phyloP scores from a whole-genome alignment of 1,284 basidiomycete species.

The Austroboletus novae-zelandiae region DNA sequence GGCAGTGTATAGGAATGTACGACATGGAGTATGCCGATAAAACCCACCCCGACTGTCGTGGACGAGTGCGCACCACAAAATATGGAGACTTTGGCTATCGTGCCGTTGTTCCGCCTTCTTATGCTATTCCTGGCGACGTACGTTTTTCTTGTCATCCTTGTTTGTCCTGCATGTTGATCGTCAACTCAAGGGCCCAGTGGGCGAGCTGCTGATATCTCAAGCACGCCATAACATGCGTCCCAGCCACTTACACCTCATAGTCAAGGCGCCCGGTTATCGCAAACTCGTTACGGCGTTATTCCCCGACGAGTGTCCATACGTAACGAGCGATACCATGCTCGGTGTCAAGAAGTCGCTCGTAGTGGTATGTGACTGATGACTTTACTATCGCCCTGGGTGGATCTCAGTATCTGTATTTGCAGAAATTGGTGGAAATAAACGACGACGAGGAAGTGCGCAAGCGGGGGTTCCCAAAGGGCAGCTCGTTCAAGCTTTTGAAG shows the following conservation, averaged over 20 bases:
- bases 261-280: slow-evolving; percentile 69
- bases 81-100: slow-evolving; percentile 74
- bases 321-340: slow-evolving; percentile 74
- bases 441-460: slow-evolving; percentile 54
- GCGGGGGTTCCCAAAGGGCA: slow-evolving; percentile 60
- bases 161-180: background rate
- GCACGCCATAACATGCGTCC: slow-evolving; percentile 78
- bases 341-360: slow-evolving; percentile 69
- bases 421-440: slow-evolving; percentile 51
- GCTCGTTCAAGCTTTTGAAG: slow-evolving; percentile 59
- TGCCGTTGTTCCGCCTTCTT: slow-evolving; percentile 74
- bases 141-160: slow-evolving; percentile 13
- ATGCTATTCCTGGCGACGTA: slow-evolving; percentile 77
- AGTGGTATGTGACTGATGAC: slow-evolving; percentile 42
- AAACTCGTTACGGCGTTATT: slow-evolving; percentile 76
- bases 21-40: slow-evolving; percentile 65
- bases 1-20: slow-evolving; percentile 44
- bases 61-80: slow-evolving; percentile 57
- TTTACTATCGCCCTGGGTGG: background rate
- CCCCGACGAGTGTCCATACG: slow-evolving; percentile 65
- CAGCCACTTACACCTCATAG: slow-evolving; percentile 75
- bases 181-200: slow-evolving; percentile 64
- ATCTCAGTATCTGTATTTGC: background rate
- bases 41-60: slow-evolving; percentile 71
- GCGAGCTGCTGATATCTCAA: slow-evolving; percentile 55